Evolutionary conservation across 2,329 filamentous ascomycete genomes (phyloP), one percentile per base, ranked within the genome.

Genomic region (Aspergillus transmontanensis): DNA sequence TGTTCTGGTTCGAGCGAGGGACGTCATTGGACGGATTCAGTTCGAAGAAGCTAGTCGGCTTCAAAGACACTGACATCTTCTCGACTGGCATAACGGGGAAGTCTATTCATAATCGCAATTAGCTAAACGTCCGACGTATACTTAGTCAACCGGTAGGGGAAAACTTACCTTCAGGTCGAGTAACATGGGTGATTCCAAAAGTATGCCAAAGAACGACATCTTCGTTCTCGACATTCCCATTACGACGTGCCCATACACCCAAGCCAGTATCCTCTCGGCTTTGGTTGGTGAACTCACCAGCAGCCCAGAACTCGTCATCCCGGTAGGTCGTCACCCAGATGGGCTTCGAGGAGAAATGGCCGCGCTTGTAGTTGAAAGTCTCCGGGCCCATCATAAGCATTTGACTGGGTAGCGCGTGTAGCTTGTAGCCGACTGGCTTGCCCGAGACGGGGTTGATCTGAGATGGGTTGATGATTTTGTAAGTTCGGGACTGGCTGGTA

Each of bases 401-500:
- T 62, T 85, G 83, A 7, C 80, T 83, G 0, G 81, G 72, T 6
- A 79, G 76, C 0, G 83, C 61, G 12, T 61, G 51, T 12, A 57
- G 28, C 14, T 84, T 85, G 73, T 84, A 85, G 2, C 72, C 79
- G 2, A 81, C 81, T 1, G 76, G 80, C 58, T 78, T 81, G 81
- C 79, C 1, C 82, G 80, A 1, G 83, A 78, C n/a, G 5, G 30
- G 11, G 26, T 59, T 51, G n/a, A 59, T 59, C 6, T 39, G 45
- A 23, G 46, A 23, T 11, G 57, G 45, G 30, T 59, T 36, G 12
- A 51, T 39, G 7, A 51, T 51, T 30, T 28, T 48, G 16, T 59
- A 59, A 1, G 45, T 50, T 16, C 30, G 30, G 3, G 45, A 51
- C 30, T 50, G 19, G 45, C 14, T 36, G 4, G 26, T 9, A 9